Conservation (phyloP, 2,329 filamentous ascomycete species). For the Chaetomium sp. region DNA sequence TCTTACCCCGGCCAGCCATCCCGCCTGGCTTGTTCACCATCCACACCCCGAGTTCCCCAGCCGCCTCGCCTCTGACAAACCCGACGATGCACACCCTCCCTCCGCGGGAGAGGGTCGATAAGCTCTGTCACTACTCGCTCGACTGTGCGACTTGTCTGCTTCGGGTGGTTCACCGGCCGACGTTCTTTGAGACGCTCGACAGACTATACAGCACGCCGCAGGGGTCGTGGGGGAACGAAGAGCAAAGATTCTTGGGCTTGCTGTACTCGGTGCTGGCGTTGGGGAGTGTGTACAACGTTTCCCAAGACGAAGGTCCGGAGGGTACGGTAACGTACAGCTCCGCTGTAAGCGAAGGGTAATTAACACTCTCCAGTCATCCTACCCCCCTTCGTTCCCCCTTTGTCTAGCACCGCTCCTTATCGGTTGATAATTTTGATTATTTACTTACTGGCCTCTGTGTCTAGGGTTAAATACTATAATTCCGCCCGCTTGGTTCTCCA, state of each 20-base stretch:
- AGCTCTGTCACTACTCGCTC: conserved; percentile 49
- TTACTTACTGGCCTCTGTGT: conserved; percentile 1
- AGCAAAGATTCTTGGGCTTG: conserved; percentile 63
- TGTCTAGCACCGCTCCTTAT: not conserved
- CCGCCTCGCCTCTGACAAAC: conserved; percentile 57
- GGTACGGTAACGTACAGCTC: conserved; percentile 41
- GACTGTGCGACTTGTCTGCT: conserved; percentile 52
- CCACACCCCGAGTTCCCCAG: conserved; percentile 61
- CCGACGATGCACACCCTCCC: conserved; percentile 62
- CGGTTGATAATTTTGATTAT: too few species aligned
- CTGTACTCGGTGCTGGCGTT: conserved; percentile 65
- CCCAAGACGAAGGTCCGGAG: conserved; percentile 47
- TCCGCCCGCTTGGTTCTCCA: conserved; percentile 59
- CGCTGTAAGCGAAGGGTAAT: conserved; percentile 52
- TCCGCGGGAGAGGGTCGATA: conserved; percentile 48
- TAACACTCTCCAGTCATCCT: not conserved
- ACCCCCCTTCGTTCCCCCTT: not conserved
- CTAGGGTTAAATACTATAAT: conserved; percentile 68
- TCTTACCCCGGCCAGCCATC: conserved; percentile 47
- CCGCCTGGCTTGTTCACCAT: conserved; percentile 49
- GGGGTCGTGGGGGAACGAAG: conserved; percentile 56
- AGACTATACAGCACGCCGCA: conserved; percentile 65
- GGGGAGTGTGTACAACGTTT: conserved; percentile 63
- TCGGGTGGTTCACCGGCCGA: conserved; percentile 72
- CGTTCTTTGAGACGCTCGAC: conserved; percentile 72